Evolutionary conservation across 306 rosid species (phyloP), one percentile per base, ranked within the genome.

Genomic region (Rosa persica): DNA sequence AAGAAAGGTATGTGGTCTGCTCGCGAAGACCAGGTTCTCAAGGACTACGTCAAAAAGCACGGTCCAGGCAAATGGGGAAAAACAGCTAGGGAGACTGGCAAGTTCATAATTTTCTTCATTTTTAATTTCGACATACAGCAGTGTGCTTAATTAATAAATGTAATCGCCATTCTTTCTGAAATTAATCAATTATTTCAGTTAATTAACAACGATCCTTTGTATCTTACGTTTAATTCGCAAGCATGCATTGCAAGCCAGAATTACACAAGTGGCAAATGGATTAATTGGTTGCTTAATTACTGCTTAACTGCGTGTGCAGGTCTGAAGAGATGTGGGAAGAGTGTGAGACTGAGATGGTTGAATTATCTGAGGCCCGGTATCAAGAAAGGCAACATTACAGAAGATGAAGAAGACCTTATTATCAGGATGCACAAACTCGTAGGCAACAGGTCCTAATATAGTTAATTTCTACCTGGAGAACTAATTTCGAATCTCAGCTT

Each of bases 61-160:
- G 55, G 89, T 4, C 82, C 83, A 81, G 87, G 91, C 46, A 83
- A 79, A 60, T 88, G 91, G 89, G 57, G 51, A 15, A 76, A 81
- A 51, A 57, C 79, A 30, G 77, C 91, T 16, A 83, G 70, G 62
- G 79, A 76, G 74, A 80, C 86, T 48, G 89, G 91, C 79, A 16
- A 58, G 69, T 60, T 61, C 23, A 19, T 16, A 19, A 19, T 52
- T 6, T 52, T 16, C 47, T 44, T 44, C 47, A 43, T 43, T 8
- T 44, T 44, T 8, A 9, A n/a, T 44, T 9, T 44, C 13, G 47
- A 44, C 47, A 44, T 44, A 44, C 52, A 52, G 9, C 9, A 2
- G 4, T 48, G 62, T 11, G 36, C 20, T 73, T 36, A 13, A 13
- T 4, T 3, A 48, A 3, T 47, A 48, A 48, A 3, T 13, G 52